Evolutionary conservation across 2,329 filamentous ascomycete species (phyloP), one percentile per base, ranked within the genome.

Genomic region (Pleoardoris graminearum): DNA sequence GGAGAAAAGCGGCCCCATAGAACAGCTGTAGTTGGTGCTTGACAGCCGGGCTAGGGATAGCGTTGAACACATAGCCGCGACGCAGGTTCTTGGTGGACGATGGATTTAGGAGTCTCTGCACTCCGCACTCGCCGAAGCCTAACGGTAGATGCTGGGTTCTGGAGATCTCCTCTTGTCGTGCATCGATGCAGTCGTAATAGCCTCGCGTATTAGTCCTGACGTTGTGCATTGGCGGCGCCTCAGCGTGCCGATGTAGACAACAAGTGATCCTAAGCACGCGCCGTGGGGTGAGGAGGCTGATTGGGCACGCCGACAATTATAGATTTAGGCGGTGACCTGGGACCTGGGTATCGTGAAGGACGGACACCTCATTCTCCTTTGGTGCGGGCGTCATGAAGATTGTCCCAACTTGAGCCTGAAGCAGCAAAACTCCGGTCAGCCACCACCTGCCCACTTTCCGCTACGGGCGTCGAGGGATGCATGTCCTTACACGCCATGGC

Each of bases 401-500:
- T n/a, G 12, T 17, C 17, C 27, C 16, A 14, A 25, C 27, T 5
- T 32, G 39, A 21, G 30, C 30, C 43, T 22, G 21, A 46, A 36
- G 29, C 30, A 19, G 43, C n/a, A 16, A 25, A 36, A 4, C 2
- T 17, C 21, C 30, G 17, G 11, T 23, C 30, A 46, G 43, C 43
- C 43, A 46, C 43, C 43, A 17, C 1, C 44, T 29, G 44, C 23
- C 10, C 44, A 33, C 44, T 30, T 30, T 23, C 44, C 22, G 10
- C 37, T n/a, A 19, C 32, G 33, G 16, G 29, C 33, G 12, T 37
- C 44, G 44, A 50, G 39, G 46, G 35, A 29, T 44, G 41, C 32
- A 44, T 44, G 41, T 17, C 29, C 27, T 35, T 25, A 14, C 17
- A 21, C 16, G 42, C 29, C 17, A 38, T 22, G 22, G 17, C 19